Evolutionary conservation across 805 yeast genomes (phyloP).

Genomic region (Saccharomycopsis lassenensis): DNA sequence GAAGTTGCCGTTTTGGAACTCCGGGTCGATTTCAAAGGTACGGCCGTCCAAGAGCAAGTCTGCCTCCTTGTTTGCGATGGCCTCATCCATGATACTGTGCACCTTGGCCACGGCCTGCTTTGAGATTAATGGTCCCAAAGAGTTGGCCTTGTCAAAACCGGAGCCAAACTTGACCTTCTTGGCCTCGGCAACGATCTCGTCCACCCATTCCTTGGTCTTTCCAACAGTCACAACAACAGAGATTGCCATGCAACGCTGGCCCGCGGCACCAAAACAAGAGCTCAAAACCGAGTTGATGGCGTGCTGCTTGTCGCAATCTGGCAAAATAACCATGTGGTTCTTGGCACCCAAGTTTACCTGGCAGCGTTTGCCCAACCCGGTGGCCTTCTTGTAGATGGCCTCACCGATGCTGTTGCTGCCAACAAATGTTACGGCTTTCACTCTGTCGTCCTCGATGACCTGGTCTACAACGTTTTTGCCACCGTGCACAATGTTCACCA

Average conservation of each 20-base stretch:
- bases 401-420: slow-evolving; percentile 74
- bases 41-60: slow-evolving; percentile 54
- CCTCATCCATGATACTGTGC: slow-evolving; percentile 44
- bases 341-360: slow-evolving; percentile 75
- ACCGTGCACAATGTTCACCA: slow-evolving; percentile 64
- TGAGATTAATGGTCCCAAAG: slow-evolving; percentile 65
- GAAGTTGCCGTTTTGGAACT: slow-evolving; percentile 53
- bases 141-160: slow-evolving; percentile 53
- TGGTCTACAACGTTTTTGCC: slow-evolving; percentile 62
- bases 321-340: slow-evolving; percentile 63
- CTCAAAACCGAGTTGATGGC: slow-evolving; percentile 58
- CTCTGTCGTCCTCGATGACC: slow-evolving; percentile 58
- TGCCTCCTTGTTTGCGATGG: slow-evolving; percentile 45
- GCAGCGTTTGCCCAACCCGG: slow-evolving; percentile 60
- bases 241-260: slow-evolving; percentile 76
- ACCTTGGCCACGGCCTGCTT: slow-evolving; percentile 46
- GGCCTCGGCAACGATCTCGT: slow-evolving; percentile 48
- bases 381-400: slow-evolving; percentile 56
- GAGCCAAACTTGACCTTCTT: slow-evolving; percentile 46
- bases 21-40: slow-evolving; percentile 30
- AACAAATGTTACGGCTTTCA: slow-evolving; percentile 68
- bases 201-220: slow-evolving; percentile 39
- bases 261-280: slow-evolving; percentile 79
- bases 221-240: slow-evolving; percentile 68
- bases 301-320: slow-evolving; percentile 58